Evolutionary conservation across 257 asterid genomes (phyloP).

Genomic region (Scutellaria baicalensis): DNA sequence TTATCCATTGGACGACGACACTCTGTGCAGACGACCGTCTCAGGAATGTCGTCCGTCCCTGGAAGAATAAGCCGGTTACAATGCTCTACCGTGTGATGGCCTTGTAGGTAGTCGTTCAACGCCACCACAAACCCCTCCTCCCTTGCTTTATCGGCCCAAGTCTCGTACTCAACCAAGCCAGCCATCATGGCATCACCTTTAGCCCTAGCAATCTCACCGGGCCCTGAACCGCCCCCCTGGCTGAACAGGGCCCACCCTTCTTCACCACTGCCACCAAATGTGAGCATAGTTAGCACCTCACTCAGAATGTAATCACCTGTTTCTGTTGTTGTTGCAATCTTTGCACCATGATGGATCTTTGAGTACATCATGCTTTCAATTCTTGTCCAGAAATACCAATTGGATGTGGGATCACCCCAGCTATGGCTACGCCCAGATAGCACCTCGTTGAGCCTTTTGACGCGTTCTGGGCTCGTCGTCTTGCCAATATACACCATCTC

Average conservation of each 20-base stretch:
- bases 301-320: conserved; percentile 41
- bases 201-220: conserved; percentile 48
- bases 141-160: conserved; percentile 43
- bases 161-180: conserved; percentile 29
- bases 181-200: conserved; percentile 35
- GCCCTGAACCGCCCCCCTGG: conserved; percentile 33
- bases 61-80: conserved; percentile 72
- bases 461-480: conserved; percentile 29
- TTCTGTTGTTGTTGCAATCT: background rate
- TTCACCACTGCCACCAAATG: conserved; percentile 44
- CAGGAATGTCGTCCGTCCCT: conserved; percentile 62
- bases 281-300: conserved; percentile 57
- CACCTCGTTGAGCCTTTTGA: conserved; percentile 19
- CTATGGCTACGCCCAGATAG: conserved; percentile 33
- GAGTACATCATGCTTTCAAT: conserved; percentile 82
- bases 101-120: conserved; percentile 31
- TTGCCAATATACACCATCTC: conserved; percentile 73
- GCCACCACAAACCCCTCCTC: conserved; percentile 52
- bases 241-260: conserved; percentile 77
- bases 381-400: conserved; percentile 76
- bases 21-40: conserved; percentile 68
- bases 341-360: conserved; percentile 46
- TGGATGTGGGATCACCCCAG: conserved; percentile 38
- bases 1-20: conserved; percentile 73
- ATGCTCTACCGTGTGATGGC: conserved; percentile 50